phyloP scores from a whole-genome alignment of 2,329 filamentous ascomycete genomes.

The Neonectria punicea region DNA sequence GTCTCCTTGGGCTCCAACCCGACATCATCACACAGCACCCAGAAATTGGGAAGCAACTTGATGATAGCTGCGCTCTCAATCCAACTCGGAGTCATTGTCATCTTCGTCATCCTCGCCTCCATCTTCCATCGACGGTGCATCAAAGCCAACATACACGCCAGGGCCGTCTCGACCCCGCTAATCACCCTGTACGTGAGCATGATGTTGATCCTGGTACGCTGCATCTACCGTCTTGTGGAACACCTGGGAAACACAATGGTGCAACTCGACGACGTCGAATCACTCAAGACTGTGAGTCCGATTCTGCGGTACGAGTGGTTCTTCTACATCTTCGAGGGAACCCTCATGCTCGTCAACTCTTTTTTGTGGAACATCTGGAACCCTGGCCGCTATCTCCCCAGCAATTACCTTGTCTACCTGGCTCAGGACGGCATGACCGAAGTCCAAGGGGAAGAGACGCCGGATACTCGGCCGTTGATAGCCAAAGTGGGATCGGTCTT shows the following conservation, averaged over 20 bases:
- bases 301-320: constrained; percentile 65
- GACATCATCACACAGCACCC: background rate
- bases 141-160: constrained; percentile 42
- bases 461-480: no score
- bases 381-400: constrained; percentile 60
- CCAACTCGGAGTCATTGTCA: constrained; percentile 61
- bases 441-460: constrained; percentile 47
- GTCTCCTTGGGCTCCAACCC: background rate
- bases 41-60: constrained; percentile 48
- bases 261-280: background rate
- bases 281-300: constrained; percentile 46
- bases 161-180: constrained; percentile 44
- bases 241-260: constrained; percentile 58
- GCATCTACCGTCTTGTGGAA: constrained; percentile 66
- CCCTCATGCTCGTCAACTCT: constrained; percentile 61
- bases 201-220: constrained; percentile 60
- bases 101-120: constrained; percentile 60
- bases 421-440: constrained; percentile 59
- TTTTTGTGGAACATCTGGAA: constrained; percentile 60
- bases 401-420: constrained; percentile 59
- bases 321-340: constrained; percentile 66
- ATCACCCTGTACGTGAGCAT: constrained; percentile 61
- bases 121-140: constrained; percentile 57
- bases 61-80: constrained; percentile 60
- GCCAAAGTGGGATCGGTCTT: no score